A percentile compares a stretch with the other conserved stretches of the same genome.
These are phyloP conservation scores for Eurotiales sp. DNA, from an alignment of 2,329 filamentous ascomycete species.

Conservation along the genomic window DNA sequence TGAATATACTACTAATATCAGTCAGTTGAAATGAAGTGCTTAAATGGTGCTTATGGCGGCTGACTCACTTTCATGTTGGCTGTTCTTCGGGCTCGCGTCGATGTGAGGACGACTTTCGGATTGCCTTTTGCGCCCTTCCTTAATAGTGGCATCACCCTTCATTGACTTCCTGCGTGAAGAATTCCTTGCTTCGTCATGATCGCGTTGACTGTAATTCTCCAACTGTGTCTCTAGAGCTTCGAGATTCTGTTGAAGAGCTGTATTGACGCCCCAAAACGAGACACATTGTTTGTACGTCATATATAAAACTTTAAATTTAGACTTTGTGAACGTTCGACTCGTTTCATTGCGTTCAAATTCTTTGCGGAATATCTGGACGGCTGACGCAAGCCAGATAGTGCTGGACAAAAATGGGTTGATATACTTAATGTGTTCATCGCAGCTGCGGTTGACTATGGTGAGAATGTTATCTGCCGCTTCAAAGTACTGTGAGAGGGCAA, in stretches of 20 bases:
- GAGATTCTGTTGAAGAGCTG: slow-evolving; percentile 24
- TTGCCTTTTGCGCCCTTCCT: not conserved
- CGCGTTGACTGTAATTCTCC: slow-evolving; percentile 10
- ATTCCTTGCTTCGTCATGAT: not conserved
- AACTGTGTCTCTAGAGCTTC: slow-evolving; percentile 23
- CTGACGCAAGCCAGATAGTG: slow-evolving; percentile 32
- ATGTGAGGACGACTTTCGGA: not conserved
- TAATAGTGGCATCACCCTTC: not conserved
- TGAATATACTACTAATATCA: not conserved
- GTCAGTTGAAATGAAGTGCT: not conserved
- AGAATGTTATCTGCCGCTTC: slow-evolving; percentile 29
- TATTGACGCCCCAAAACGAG: slow-evolving; percentile 25
- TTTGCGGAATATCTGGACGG: slow-evolving; percentile 25
- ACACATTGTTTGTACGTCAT: slow-evolving; percentile 25
- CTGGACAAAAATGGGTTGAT: slow-evolving; percentile 32
- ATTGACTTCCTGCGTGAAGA: not conserved
- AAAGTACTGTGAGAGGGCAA: slow-evolving; percentile 25
- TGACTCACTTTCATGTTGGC: not conserved
- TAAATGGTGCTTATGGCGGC: not conserved
- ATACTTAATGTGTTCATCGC: slow-evolving; percentile 24
- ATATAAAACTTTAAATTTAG: slow-evolving; percentile 21
- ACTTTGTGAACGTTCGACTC: slow-evolving; percentile 15
- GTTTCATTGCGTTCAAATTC: slow-evolving; percentile 15
- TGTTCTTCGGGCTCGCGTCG: not conserved
- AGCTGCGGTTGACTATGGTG: slow-evolving; percentile 24